Base-by-base conservation (phyloP, 495 filamentous ascomycete species). In the Talaromyces trachyspermus region DNA sequence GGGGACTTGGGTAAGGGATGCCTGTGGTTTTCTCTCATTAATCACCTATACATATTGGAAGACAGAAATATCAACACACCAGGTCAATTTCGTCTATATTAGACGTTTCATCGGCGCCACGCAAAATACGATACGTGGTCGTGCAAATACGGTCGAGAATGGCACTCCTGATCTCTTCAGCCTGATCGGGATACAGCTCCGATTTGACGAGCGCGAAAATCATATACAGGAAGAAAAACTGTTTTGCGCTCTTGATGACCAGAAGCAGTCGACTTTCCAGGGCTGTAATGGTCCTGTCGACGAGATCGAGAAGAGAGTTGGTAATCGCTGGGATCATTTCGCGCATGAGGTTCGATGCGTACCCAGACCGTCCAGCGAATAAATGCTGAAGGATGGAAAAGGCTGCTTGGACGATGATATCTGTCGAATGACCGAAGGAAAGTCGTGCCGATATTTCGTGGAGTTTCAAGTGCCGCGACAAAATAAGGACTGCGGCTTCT, bases 191-290 rank as follows among this genome's bases (percentile, higher is more conserved):
- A 66, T 64, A 70, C 6, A 69, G 40, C 22, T 59, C 63, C 19
- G 62, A 47, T 33, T 70, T 72, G 30, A 68, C 69, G 2, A 70
- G 40, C 6, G 65, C 62, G 9, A 65, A 43, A 20, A 72, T 64
- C 2, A 68, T 69, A 0, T 66, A 70, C 36, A 70, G 56, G 50
- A 70, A 70, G 41, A 69, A 70, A 43, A 69, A 72, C 39, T 72
- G 67, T 39, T 70, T 72, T 3, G 67, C 65, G 0, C 69, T 67
- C 39, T 72, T 72, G 43, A 68, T 57, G 5, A 72, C 55, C 6
- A 64, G 50, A 11, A 65, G 49, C 29, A 62, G 60, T 1, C 62
- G 62, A 6, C 47, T 48, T 50, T 72, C 67, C 1, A 72, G 54
- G 12, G 57, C 61, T 23, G 59, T 38, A n/a, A 72, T 52, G 14